Base-by-base conservation (phyloP, 352 stramenopile species). In the Pythium dissimile region DNA sequence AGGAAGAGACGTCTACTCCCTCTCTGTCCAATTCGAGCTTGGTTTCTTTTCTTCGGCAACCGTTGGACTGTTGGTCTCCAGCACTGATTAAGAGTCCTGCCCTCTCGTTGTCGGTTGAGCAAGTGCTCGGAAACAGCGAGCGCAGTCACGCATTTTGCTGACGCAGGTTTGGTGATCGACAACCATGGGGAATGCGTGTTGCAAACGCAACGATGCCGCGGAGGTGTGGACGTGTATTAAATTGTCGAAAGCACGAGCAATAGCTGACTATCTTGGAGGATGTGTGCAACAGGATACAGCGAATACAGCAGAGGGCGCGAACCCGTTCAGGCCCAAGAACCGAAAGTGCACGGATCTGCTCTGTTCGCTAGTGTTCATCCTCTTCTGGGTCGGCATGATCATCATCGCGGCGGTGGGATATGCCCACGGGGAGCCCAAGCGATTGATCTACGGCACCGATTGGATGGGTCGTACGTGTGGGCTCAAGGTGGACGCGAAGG, bases 331-430 rank as follows among this genome's bases (percentile, higher is more conserved):
- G 53, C 67, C 70, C 5, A 64, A 74, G 55, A 86, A 89, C 49
- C 80, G 84, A 32, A 88, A 83, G 46, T 93, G 84, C 71, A 90
- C 77, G 3, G 84, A 93, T 50, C 15, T 89, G 12, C 50, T 93
- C 13, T 92, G 54, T 24, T 58, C 34, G 35, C 38, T 69, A 23
- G 41, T 80, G 35, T 77, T 80, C 42, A 26, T 70, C 9, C 1
- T 77, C 37, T 80, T 76, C 44, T 77, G 65, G 69, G 48, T 74
- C 35, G 69, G 69, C 24, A 89, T 89, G 80, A 71, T 89, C 59
- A 62, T 82, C 60, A 87, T 92, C 53, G 77, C 77, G 0, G 71
- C 62, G 1, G 62, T 90, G 23, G 80, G 72, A 2, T 90, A 87
- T 59, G 51, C 66, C n/a, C 62, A 86, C 46, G 82, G 82, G 21